Evolutionary conservation across 23 red algal species (phyloP), one percentile per base, ranked within the genome.

Genomic region (Agarophyton chilense): DNA sequence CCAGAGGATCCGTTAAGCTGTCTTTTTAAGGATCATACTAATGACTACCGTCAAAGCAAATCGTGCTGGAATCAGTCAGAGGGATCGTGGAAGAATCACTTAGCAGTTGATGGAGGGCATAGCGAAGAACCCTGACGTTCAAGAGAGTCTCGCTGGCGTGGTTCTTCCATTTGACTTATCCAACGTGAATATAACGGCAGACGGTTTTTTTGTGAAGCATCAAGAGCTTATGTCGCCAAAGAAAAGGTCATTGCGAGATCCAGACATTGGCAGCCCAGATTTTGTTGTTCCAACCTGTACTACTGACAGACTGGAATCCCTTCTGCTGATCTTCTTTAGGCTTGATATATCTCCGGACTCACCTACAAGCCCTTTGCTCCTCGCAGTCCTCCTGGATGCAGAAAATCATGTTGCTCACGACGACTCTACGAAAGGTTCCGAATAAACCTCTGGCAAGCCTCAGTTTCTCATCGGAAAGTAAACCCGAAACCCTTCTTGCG

Each of bases 331-430:
- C 18, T 65, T 45, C 31, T 67, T 89, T 19, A 63, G 44, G 31
- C 25, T 35, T 28, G 62, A 32, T 74, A 54, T 43, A 72, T 1
- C 25, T 39, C 26, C 44, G n/a, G 24, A 55, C 33, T 78, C 54
- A 14, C 5, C 19, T 42, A 60, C 40, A 40, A 50, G 7, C 54
- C 78, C 80, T 0, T 43, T 94, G 43, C 35, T 21, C 55, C 87
- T 10, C 78, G 80, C 24, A 81, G 91, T 28, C 91, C 91, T 34
- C 91, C 91, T 17, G 91, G 91, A 29, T 94, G 81, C 53, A 81
- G 91, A 44, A 94, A 94, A 87, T 72, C 67, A 94, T 94, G 91
- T 39, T 94, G 5, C 68, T 94, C 2, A 78, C 79, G 6, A 81
- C 47, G 0, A 57, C 81, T 32, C 58, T 94, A 4, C 71, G 79